phyloP scores from a whole-genome alignment of 108 stramenopile species.

The Ochromonas danica region DNA sequence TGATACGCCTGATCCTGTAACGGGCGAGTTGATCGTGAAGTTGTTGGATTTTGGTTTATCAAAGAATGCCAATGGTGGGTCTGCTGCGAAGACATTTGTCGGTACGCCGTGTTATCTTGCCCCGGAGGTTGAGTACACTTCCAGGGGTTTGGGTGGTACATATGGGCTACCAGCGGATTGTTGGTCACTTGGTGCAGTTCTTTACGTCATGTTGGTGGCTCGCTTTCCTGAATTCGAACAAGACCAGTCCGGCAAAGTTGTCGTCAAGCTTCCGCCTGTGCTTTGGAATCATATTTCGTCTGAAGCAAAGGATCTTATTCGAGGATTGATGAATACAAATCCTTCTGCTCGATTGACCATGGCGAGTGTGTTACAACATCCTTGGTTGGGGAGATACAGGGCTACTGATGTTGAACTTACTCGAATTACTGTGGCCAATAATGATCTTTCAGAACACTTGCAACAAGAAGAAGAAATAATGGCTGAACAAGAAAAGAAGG shows the following conservation, averaged over 20 bases:
- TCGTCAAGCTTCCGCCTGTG: constrained; percentile 25
- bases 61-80: constrained; percentile 45
- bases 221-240: constrained; percentile 50
- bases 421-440: not conserved
- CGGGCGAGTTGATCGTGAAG: constrained; percentile 44
- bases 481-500: not conserved
- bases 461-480: constrained; percentile 8
- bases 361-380: constrained; percentile 33
- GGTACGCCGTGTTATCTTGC: constrained; percentile 59
- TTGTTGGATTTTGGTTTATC: constrained; percentile 73
- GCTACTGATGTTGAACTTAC: not conserved
- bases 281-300: constrained; percentile 1
- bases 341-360: constrained; percentile 39
- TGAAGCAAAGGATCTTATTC: constrained; percentile 50
- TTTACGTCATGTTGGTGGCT: constrained; percentile 54
- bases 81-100: constrained; percentile 54
- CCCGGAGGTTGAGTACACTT: constrained; percentile 51
- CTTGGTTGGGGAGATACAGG: constrained; percentile 32
- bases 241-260: constrained; percentile 4
- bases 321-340: constrained; percentile 45
- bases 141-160: constrained; percentile 42
- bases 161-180: constrained; percentile 53
- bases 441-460: not conserved
- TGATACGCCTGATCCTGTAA: constrained; percentile 28
- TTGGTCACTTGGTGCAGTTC: constrained; percentile 54